Base-by-base conservation (phyloP, 305 asterid genomes). In the Fraxinus paxiana region DNA sequence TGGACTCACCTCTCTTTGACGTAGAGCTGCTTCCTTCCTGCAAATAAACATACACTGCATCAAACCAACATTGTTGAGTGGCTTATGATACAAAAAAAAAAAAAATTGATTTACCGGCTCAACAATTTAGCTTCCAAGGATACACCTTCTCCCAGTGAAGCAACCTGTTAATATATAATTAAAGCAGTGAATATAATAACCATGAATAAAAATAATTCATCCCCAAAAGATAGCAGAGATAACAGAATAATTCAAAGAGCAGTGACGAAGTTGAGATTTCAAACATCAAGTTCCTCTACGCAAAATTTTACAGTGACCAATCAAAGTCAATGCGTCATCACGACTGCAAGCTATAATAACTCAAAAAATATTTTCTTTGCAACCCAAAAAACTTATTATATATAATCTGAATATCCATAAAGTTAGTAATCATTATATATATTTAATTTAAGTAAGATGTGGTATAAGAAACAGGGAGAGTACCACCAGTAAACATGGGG, bases 21-120 rank as follows among this genome's bases (percentile, higher is more conserved):
- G 92, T 75, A 96, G 91, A 86, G 98, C 96, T 82, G 98, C 99
- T 90, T 96, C 98, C 92, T 96, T 96, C 90, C 99, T 94, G 97
- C 82, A 89, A 84, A 87, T 71, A 81, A 85, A 26, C 20, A 84
- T 75, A 83, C 33, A 80, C 65, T 20, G 78, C 82, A 86, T 94
- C 87, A 94, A 82, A 74, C 82, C 51, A 63, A 73, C 77, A 76
- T 78, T 46, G 71, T 71, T 75, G 78, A n/a, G 33, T 46, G 82
- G 54, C 81, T 83, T 30, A 83, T 75, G 74, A 75, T 5, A 70
- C 79, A 82, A 54, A 28, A 72, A 81, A 77, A 79, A 7, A 82
- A 74, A 28, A 30, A 30, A 30, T 2, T 75, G 26, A 85, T 65
- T 34, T 41, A 96, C 99, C 99, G 91, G 92, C 88, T 92, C 87